Percentiles rank a stretch among this genome's conserved stretches.
These are phyloP conservation scores for Fusarium heterosporum DNA, from an alignment of 2,329 filamentous ascomycete genomes.

Conservation along the genomic window DNA sequence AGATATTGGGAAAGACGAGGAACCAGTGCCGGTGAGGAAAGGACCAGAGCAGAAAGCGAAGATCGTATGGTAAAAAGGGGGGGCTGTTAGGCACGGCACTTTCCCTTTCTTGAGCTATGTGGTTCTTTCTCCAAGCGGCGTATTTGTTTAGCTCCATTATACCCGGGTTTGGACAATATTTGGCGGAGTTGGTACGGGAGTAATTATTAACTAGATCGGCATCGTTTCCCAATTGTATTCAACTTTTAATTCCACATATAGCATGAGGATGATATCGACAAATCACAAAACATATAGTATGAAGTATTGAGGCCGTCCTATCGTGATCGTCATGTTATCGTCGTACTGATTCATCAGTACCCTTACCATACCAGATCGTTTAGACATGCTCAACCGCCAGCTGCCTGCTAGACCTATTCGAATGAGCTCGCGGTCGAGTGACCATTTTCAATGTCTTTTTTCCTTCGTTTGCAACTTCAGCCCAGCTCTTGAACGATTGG, in stretches of 20 bases:
- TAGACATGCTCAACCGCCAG: conserved; percentile 14
- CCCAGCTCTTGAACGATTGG: conserved; percentile 55
- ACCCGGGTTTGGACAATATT: conserved; percentile 14
- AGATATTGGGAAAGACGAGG: background rate
- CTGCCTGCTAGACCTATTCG: conserved; percentile 34
- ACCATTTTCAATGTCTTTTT: conserved; percentile 27
- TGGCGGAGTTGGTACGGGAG: conserved; percentile 10
- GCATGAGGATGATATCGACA: conserved; percentile 17
- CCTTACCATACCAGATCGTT: background rate
- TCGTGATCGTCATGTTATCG: background rate
- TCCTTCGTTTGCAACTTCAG: conserved; percentile 53
- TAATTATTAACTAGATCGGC: background rate
- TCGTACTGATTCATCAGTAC: background rate
- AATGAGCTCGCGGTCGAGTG: conserved; percentile 34
- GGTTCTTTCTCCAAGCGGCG: background rate
- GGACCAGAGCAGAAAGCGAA: background rate
- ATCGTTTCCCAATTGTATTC: conserved; percentile 12
- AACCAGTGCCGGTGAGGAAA: background rate
- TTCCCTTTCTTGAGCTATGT: background rate
- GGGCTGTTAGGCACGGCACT: background rate
- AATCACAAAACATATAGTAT: background rate
- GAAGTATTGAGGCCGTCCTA: background rate
- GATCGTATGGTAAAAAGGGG: background rate
- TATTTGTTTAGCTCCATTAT: conserved; percentile 10
- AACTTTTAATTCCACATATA: conserved; percentile 19